Conservation (phyloP, 257 asterid species). For the Mitragyna speciosa region DNA sequence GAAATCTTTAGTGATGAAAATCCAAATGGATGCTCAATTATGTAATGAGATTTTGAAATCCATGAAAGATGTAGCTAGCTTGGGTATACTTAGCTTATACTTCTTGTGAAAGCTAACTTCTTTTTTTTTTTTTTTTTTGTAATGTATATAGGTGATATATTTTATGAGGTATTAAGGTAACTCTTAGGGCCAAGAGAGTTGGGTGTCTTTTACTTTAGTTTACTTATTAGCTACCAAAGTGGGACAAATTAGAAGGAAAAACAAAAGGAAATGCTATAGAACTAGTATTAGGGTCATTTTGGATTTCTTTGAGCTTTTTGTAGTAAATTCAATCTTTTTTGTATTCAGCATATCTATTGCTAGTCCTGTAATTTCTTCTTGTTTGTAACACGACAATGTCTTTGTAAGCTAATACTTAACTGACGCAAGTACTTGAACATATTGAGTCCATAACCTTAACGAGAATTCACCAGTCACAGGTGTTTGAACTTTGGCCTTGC, state of each 20-base stretch:
- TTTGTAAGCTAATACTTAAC: background rate
- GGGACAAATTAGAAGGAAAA: background rate
- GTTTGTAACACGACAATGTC: background rate
- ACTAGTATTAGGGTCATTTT: constrained; percentile 9
- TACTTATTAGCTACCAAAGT: background rate
- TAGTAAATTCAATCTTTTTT: background rate
- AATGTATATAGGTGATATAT: constrained; percentile 7
- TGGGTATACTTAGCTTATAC: constrained; percentile 30
- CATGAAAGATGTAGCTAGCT: background rate
- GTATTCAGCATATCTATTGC: background rate
- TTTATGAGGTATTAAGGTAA: too few relatives aligned
- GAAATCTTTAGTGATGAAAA: constrained; percentile 81
- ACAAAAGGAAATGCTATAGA: background rate
- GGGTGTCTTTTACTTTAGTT: background rate
- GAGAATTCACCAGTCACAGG: background rate
- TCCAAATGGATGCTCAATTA: constrained; percentile 65
- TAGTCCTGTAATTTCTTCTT: background rate
- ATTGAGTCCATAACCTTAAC: too few relatives aligned
- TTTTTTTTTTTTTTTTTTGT: background rate
- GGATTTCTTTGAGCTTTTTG: background rate
- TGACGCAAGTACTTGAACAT: too few relatives aligned
- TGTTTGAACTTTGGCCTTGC: background rate
- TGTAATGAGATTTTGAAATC: constrained; percentile 27
- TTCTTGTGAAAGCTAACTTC: constrained; percentile 30
- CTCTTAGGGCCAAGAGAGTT: background rate